These are phyloP conservation scores for Podaxis sp. DNA, from an alignment of 768 basidiomycete genomes.

Conservation along the genomic window DNA sequence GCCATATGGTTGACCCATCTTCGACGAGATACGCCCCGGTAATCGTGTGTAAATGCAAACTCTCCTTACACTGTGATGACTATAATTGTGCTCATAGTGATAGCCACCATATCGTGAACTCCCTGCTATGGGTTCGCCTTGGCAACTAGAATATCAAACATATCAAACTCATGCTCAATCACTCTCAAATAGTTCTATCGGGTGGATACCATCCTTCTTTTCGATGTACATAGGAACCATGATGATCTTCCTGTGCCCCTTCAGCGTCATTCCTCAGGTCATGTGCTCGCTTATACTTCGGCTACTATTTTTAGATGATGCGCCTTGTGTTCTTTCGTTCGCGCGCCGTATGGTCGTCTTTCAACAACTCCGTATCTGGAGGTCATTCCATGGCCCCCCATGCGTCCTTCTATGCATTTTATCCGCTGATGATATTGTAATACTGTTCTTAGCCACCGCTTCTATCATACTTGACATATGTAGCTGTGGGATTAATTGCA, in stretches of 20 bases:
- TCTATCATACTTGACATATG: constrained; percentile 2
- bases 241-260: neutral
- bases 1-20: neutral
- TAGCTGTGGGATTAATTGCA: neutral
- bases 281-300: neutral
- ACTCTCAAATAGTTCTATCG: neutral
- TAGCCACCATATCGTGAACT: neutral
- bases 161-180: neutral
- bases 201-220: neutral
- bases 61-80: neutral
- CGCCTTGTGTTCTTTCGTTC: neutral
- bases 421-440: neutral
- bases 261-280: neutral
- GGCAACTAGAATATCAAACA: neutral
- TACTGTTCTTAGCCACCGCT: neutral
- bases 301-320: constrained; percentile 1
- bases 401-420: neutral
- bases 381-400: neutral
- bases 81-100: neutral
- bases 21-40: neutral
- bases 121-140: neutral
- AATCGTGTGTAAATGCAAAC: neutral
- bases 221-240: neutral
- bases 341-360: neutral
- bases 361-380: neutral